Evolutionary conservation across 73 alveolate genomes (phyloP), one percentile per base, ranked within the genome.

Genomic region (Paramecium caudatum): DNA sequence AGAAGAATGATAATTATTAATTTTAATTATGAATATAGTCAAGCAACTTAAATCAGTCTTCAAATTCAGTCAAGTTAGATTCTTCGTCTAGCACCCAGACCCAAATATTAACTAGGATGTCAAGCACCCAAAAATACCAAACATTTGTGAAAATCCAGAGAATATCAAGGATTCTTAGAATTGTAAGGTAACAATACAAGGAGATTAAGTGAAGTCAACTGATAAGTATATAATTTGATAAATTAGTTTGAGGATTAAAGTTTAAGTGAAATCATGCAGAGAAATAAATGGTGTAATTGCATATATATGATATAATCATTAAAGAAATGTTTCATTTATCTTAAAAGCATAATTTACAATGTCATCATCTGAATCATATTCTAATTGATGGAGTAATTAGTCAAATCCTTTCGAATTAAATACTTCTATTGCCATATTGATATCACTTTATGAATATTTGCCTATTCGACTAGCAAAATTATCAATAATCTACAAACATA

Each of bases 261-360:
- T 23, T 0, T 27, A 55, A 55, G 80, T 55, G 80, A 55, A 55
- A 55, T 27, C 10, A 12, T 55, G 80, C 30, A 55, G 30, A 55
- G 80, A 55, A 55, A 55, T 55, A 12, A 55, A 55, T 19, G 80
- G 80, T 27, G 3, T 55, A 8, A 55, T 55, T 7, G 80, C 80
- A 55, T 55, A 55, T 55, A 55, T 55, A 27, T 55, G 80, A 55
- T 55, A n/a, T n/a, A n/a, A n/a, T 65, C 83, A 65, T 9, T 13
- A 13, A 10, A 33, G 32, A 36, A 65, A 65, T 0, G 47, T 12
- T 16, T 65, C 83, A 0, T 16, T 13, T 13, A 65, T 10, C 21
- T 43, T 65, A 25, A 25, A 6, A 33, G 83, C 83, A 25, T 33
- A 16, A 65, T 25, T 21, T 13, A 17, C 39, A 5, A 65, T 65